These are phyloP conservation scores for Singerocomus inundabilis DNA, from an alignment of 1,284 basidiomycete species.

Conservation along the genomic window DNA sequence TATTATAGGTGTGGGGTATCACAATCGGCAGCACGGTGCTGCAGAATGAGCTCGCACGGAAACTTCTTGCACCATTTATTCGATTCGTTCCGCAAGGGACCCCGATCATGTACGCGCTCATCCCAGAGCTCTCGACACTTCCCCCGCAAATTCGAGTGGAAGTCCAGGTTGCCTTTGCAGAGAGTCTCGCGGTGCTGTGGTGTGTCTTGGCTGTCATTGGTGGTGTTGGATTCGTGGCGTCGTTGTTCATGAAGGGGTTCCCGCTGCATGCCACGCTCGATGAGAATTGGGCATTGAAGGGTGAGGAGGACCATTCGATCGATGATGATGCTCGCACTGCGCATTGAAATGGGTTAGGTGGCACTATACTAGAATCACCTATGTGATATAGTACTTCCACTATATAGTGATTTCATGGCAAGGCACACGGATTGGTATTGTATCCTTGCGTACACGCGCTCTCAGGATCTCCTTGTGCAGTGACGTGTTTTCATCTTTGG, in stretches of 20 bases:
- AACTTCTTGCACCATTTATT: conserved; percentile 24
- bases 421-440: too few relatives aligned
- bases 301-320: conserved; percentile 6
- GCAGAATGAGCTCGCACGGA: conserved; percentile 30
- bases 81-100: conserved; percentile 7
- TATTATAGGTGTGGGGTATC: conserved; percentile 32
- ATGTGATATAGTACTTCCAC: too few relatives aligned
- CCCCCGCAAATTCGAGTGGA: not conserved
- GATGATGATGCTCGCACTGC: too few relatives aligned
- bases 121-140: conserved; percentile 5
- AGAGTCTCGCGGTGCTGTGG: conserved; percentile 12
- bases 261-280: conserved; percentile 2
- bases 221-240: conserved; percentile 1
- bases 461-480: too few relatives aligned
- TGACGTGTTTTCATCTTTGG: too few relatives aligned
- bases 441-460: too few relatives aligned
- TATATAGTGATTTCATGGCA: too few relatives aligned
- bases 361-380: too few relatives aligned
- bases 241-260: conserved; percentile 8
- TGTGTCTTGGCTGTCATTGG: not conserved
- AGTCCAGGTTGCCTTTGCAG: conserved; percentile 9
- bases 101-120: conserved; percentile 8
- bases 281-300: conserved; percentile 2
- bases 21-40: conserved; percentile 32
- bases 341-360: too few relatives aligned